phyloP scores from a whole-genome alignment of 768 basidiomycete species.

The Tylopilus sp. region DNA sequence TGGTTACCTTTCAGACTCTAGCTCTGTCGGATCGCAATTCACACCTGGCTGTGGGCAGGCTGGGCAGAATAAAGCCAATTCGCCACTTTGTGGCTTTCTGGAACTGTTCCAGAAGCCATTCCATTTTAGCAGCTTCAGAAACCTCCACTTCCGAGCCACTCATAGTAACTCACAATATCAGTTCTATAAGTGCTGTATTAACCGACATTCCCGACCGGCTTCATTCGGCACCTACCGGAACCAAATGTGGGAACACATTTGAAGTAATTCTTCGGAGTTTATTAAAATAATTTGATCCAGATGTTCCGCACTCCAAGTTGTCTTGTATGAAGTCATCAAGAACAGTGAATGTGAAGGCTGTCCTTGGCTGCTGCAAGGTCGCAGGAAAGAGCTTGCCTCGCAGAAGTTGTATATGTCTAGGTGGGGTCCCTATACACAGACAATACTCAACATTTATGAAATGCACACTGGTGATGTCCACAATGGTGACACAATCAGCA shows the following conservation, averaged over 20 bases:
- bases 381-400: neutral
- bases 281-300: neutral
- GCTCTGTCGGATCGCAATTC: no score
- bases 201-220: no score
- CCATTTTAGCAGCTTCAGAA: no score
- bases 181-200: neutral
- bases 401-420: neutral
- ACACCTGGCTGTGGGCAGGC: no score
- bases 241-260: no score
- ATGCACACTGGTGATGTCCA: neutral
- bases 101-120: no score
- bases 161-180: no score
- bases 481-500: neutral
- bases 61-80: no score
- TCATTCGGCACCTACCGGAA: no score
- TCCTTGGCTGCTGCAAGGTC: neutral
- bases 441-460: neutral
- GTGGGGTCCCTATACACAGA: neutral
- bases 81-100: no score
- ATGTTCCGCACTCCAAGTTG: constrained; percentile 19
- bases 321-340: constrained; percentile 18
- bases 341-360: constrained; percentile 13
- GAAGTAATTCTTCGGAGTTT: constrained; percentile 1
- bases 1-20: no score
- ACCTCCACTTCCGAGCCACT: no score